Evolutionary conservation across 345 rosid genomes (phyloP).

Genomic region (Corymbia maculata): DNA sequence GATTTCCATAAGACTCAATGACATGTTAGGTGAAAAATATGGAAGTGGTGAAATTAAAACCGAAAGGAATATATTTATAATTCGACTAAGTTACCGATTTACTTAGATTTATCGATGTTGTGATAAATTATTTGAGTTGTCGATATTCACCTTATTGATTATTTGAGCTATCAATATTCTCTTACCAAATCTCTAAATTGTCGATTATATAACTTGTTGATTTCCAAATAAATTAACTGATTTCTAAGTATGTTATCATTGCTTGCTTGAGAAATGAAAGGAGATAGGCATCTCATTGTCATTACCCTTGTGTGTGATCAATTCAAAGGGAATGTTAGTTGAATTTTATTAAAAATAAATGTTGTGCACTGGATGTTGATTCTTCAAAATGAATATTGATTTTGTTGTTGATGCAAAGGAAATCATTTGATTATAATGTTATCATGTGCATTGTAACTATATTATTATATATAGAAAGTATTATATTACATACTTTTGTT

Average conservation of each 20-base stretch:
- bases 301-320: not conserved
- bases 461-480: too few relatives aligned
- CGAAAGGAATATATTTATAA: not conserved
- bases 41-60: not conserved
- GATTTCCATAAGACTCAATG: not conserved
- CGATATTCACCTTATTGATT: not conserved
- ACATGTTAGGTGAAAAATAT: not conserved
- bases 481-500: too few relatives aligned
- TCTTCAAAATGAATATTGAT: too few relatives aligned
- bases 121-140: not conserved
- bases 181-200: fast-evolving
- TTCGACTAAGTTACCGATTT: not conserved
- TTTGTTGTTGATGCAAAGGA: not conserved
- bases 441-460: not conserved
- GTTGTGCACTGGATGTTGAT: not conserved
- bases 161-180: not conserved
- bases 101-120: not conserved
- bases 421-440: not conserved
- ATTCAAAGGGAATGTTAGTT: not conserved
- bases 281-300: not conserved
- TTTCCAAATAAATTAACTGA: not conserved
- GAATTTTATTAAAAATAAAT: too few relatives aligned
- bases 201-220: not conserved
- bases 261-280: not conserved
- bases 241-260: too few relatives aligned